Conservation (phyloP, 805 yeast genomes). For the Saturnispora sanitii region DNA sequence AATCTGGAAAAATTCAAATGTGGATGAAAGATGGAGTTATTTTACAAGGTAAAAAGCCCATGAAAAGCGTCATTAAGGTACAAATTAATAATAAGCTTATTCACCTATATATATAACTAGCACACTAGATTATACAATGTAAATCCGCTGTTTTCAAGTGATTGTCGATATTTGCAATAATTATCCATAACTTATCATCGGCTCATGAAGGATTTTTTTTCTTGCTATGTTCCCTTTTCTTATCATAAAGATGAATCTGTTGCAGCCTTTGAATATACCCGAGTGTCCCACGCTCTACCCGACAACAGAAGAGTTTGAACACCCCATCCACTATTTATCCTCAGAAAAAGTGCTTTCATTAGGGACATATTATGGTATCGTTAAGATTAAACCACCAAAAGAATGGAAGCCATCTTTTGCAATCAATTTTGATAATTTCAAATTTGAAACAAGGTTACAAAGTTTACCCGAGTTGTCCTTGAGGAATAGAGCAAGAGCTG, state of each 20-base stretch:
- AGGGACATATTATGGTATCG: conserved; percentile 41
- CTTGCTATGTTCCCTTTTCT: no score
- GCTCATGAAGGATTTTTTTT: no score
- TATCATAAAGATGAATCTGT: neutral
- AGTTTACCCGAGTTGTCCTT: conserved; percentile 54
- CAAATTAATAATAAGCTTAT: no score
- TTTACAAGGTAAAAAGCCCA: neutral
- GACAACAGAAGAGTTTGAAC: conserved; percentile 32
- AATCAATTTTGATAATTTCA: conserved; percentile 42
- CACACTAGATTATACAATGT: no score
- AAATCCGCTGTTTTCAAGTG: no score
- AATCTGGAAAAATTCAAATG: neutral
- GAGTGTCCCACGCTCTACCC: conserved; percentile 24
- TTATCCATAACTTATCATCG: no score
- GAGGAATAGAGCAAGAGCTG: conserved; percentile 49
- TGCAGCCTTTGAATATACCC: neutral
- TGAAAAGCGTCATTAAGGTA: no score
- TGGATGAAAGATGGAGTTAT: neutral
- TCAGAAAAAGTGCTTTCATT: conserved; percentile 30
- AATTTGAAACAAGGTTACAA: conserved; percentile 62
- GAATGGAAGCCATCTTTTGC: conserved; percentile 49
- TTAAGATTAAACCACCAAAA: conserved; percentile 43
- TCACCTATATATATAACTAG: no score
- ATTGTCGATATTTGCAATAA: no score
- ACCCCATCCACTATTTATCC: conserved; percentile 42